These are phyloP conservation scores for Erysimum cheiranthoides DNA, from an alignment of 345 rosid genomes.

Conservation along the genomic window DNA sequence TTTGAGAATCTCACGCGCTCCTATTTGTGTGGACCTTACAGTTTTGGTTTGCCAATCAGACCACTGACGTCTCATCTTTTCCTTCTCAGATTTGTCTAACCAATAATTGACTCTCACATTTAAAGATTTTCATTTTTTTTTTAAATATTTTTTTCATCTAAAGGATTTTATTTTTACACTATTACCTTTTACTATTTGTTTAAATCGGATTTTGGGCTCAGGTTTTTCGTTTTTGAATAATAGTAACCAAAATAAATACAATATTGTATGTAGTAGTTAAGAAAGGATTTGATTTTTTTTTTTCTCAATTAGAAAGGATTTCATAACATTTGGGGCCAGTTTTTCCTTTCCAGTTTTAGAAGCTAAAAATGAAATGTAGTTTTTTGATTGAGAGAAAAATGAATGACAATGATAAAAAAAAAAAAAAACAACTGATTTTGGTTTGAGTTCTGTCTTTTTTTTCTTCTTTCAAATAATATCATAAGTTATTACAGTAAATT, in stretches of 20 bases:
- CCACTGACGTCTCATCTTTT: conserved; percentile 37
- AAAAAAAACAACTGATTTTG: not conserved
- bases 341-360: not conserved
- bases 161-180: not conserved
- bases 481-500: not conserved
- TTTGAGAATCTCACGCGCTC: conserved; percentile 13
- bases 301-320: not conserved
- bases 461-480: not conserved
- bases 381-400: not conserved
- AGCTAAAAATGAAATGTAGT: not conserved
- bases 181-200: not conserved
- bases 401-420: not conserved
- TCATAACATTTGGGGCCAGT: not conserved
- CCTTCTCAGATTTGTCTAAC: conserved; percentile 26
- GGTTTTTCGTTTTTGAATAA: not conserved
- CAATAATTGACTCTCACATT: conserved; percentile 33
- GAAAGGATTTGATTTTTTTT: not conserved
- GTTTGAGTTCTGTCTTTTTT: not conserved
- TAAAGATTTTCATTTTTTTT: not conserved
- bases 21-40: conserved; percentile 37
- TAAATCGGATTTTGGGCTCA: not conserved
- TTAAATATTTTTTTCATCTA: too few relatives aligned
- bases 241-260: not conserved
- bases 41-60: conserved; percentile 20
- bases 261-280: not conserved